phyloP scores from a whole-genome alignment of 148 eudicot species.

The Rhododendron williamsianum region DNA sequence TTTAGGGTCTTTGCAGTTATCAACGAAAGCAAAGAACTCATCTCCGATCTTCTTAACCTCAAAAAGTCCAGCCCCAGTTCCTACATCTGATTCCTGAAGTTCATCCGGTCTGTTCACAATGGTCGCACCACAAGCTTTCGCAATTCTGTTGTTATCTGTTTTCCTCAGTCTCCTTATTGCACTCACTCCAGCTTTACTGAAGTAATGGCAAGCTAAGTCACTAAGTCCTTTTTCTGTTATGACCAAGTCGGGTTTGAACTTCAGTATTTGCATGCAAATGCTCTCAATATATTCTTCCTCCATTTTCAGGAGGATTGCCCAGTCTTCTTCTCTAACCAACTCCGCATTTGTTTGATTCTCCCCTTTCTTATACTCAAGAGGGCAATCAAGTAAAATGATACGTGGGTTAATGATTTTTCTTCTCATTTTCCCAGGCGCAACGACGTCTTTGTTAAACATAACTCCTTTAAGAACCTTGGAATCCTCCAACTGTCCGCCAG shows the following conservation, averaged over 20 bases:
- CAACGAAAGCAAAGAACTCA: slow-evolving; percentile 85
- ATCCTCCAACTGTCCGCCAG: slow-evolving; percentile 92
- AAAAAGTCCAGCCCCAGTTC: slow-evolving; percentile 89
- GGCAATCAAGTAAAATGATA: slow-evolving; percentile 77
- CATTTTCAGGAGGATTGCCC: slow-evolving; percentile 79
- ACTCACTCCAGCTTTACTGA: slow-evolving; percentile 93
- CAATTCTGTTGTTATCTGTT: slow-evolving; percentile 86
- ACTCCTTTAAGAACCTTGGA: slow-evolving; percentile 81
- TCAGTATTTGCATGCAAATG: slow-evolving; percentile 67
- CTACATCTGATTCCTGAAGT: slow-evolving; percentile 50
- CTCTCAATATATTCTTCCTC: slow-evolving; percentile 90
- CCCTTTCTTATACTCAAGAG: slow-evolving; percentile 93
- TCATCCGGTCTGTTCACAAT: slow-evolving; percentile 94
- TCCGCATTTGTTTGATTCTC: slow-evolving; percentile 99
- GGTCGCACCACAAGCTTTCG: slow-evolving; percentile 92
- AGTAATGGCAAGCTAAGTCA: slow-evolving; percentile 87
- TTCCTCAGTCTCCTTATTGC: slow-evolving; percentile 90
- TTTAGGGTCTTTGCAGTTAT: slow-evolving; percentile 88
- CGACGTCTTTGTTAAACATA: slow-evolving; percentile 90
- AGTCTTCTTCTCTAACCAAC: slow-evolving; percentile 83
- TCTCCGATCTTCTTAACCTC: slow-evolving; percentile 95
- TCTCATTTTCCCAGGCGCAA: slow-evolving; percentile 94
- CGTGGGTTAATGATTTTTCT: slow-evolving; percentile 84
- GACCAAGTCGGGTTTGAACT: slow-evolving; percentile 83
- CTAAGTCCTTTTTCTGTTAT: slow-evolving; percentile 92